Conservation (phyloP, 371 early-diverging fungal species). For the Mortierella sp. region DNA sequence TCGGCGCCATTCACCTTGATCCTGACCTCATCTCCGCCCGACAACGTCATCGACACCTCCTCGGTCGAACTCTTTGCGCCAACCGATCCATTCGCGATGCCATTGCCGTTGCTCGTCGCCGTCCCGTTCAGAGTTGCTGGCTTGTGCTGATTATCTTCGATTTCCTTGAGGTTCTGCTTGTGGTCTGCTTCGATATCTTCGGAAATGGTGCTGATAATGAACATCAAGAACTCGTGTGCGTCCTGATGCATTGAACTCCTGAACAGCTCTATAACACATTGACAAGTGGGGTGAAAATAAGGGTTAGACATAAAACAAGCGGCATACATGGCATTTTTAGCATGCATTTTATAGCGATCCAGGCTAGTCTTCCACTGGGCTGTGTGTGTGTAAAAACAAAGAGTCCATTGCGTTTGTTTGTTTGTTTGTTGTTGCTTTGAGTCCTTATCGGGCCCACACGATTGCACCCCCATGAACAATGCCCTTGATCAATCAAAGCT, state of each 20-base stretch:
- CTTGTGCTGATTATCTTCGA: conserved; percentile 38
- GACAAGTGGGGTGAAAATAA: neutral
- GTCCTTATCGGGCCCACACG: neutral
- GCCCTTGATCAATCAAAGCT: neutral
- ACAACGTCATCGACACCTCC: conserved; percentile 44
- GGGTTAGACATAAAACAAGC: neutral
- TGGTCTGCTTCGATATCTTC: conserved; percentile 84
- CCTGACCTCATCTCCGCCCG: conserved; percentile 53
- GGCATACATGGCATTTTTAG: conserved; percentile 17
- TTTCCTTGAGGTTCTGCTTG: conserved; percentile 61
- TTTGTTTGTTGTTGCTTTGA: conserved; percentile 2
- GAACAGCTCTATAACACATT: conserved; percentile 79
- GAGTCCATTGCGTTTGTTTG: conserved; percentile 8
- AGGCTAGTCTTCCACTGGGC: conserved; percentile 10
- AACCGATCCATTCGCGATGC: conserved; percentile 18
- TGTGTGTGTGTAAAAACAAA: neutral
- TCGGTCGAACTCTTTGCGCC: conserved; percentile 26
- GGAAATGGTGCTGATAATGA: conserved; percentile 90
- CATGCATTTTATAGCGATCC: conserved; percentile 16
- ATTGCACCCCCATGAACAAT: conserved; percentile 12
- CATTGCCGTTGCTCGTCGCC: conserved; percentile 1
- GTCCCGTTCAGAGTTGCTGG: conserved; percentile 24
- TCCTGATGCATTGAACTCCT: conserved; percentile 96
- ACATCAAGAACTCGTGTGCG: conserved; percentile 98
- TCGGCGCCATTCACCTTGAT: conserved; percentile 53